Evolutionary conservation across 2,329 filamentous ascomycete genomes (phyloP).

Genomic region (Monilinia laxa): DNA sequence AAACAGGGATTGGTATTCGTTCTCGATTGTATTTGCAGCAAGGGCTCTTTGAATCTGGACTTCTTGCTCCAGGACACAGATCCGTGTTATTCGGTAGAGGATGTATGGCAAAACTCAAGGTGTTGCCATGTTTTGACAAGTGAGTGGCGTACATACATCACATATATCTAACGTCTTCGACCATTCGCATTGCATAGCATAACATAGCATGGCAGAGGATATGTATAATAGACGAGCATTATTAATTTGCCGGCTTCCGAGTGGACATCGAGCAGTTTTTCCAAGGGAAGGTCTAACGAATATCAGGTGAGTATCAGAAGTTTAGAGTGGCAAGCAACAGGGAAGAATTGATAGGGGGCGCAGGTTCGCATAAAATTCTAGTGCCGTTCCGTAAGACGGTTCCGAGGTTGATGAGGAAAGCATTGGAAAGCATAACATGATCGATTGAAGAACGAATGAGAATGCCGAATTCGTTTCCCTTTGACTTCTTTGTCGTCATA

Average conservation of each 20-base stretch:
- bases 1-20: constrained; percentile 13
- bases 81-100: not conserved
- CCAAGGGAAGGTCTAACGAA: constrained; percentile 14
- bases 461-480: too few relatives aligned
- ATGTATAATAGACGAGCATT: not conserved
- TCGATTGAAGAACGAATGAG: too few relatives aligned
- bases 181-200: constrained; percentile 23
- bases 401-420: too few relatives aligned
- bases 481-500: too few relatives aligned
- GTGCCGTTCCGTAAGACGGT: too few relatives aligned
- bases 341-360: too few relatives aligned
- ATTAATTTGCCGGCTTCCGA: constrained; percentile 19
- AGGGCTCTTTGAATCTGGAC: not conserved
- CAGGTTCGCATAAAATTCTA: too few relatives aligned
- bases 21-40: constrained; percentile 6
- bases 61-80: not conserved
- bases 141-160: constrained; percentile 21
- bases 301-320: constrained; percentile 9
- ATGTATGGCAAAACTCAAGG: not conserved
- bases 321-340: not conserved
- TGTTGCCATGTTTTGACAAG: not conserved
- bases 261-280: not conserved
- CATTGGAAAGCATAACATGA: too few relatives aligned
- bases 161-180: constrained; percentile 31
- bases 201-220: not conserved